Conservation (phyloP, 768 basidiomycete genomes). For the Tulasnella sp. region DNA sequence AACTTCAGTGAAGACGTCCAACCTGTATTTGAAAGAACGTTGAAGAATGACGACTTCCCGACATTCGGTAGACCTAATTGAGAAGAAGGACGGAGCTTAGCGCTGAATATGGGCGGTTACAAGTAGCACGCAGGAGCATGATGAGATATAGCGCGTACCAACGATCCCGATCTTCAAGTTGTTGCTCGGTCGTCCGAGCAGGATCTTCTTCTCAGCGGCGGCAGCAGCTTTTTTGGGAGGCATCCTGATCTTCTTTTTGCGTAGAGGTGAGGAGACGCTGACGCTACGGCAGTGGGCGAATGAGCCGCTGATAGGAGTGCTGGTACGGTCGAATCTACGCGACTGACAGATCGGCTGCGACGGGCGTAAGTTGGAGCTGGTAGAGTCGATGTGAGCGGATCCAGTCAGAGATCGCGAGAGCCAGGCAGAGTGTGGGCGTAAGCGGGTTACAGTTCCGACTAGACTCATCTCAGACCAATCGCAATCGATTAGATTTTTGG, state of each 20-base stretch:
- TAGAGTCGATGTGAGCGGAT: too few species aligned
- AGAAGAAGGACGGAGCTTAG: too few species aligned
- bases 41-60: constrained; percentile 99
- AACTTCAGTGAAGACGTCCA: constrained; percentile 22
- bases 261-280: neutral
- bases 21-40: constrained; percentile 87
- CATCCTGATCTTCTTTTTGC: constrained; percentile 42
- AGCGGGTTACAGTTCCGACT: too few species aligned
- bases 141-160: constrained; percentile 48
- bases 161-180: constrained; percentile 99
- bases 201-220: constrained; percentile 65
- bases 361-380: too few species aligned
- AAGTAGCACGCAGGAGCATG: neutral
- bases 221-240: constrained; percentile 73
- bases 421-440: too few species aligned
- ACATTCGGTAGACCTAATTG: constrained; percentile 87
- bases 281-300: neutral
- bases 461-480: too few species aligned
- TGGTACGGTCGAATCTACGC: too few species aligned
- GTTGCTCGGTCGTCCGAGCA: constrained; percentile 88
- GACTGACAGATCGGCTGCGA: too few species aligned
- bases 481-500: too few species aligned
- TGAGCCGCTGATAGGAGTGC: too few species aligned
- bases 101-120: neutral
- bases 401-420: too few species aligned